These are phyloP conservation scores for Jimgerdemannia flammicorona DNA, from an alignment of 192 early-diverging fungal genomes.

Conservation along the genomic window DNA sequence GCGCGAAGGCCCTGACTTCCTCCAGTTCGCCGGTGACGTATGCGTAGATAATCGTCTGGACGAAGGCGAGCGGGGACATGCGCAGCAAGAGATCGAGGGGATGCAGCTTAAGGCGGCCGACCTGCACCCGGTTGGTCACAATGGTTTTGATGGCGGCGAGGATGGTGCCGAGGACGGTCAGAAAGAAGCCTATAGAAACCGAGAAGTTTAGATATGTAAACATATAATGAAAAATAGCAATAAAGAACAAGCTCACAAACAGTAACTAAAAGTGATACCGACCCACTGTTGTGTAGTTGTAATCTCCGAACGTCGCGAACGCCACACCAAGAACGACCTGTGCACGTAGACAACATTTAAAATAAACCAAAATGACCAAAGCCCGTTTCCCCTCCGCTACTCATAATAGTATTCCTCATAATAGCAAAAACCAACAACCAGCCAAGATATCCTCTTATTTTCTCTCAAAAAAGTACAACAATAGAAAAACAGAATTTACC, in stretches of 20 bases:
- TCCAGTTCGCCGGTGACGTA: conserved; percentile 63
- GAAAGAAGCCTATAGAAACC: conserved; percentile 44
- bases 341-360: conserved; percentile 21
- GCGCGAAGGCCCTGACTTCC: conserved; percentile 31
- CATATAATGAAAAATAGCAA: conserved; percentile 1
- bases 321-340: conserved; percentile 67
- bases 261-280: background rate
- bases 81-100: conserved; percentile 77
- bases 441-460: too few relatives aligned
- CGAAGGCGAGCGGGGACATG: conserved; percentile 74
- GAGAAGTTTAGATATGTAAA: background rate
- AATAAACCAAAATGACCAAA: conserved; percentile 22
- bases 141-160: conserved; percentile 81
- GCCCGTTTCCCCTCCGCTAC: background rate
- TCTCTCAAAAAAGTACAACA: too few relatives aligned
- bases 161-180: conserved; percentile 76
- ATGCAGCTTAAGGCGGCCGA: conserved; percentile 74
- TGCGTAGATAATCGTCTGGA: conserved; percentile 66
- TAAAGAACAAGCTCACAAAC: background rate
- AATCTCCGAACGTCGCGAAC: conserved; percentile 81
- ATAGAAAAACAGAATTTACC: too few relatives aligned
- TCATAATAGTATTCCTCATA: conserved; percentile 5
- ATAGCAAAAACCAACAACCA: too few relatives aligned
- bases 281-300: conserved; percentile 63
- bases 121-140: conserved; percentile 76